Evolutionary conservation across 768 basidiomycete genomes (phyloP).

Genomic region (Vishniacozyma victoriae): DNA sequence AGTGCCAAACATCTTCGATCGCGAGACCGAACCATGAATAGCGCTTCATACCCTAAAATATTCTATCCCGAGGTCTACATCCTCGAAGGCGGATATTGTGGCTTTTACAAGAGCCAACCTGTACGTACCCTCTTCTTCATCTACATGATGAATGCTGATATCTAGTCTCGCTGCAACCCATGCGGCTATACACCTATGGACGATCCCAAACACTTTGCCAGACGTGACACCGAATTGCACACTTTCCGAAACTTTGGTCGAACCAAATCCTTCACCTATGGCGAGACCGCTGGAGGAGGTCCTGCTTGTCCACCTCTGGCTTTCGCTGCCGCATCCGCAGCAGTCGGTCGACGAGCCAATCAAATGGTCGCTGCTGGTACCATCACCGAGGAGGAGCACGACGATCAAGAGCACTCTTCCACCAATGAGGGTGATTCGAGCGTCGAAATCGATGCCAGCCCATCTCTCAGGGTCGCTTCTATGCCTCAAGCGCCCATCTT

Average conservation of each 20-base stretch:
- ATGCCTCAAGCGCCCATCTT: slow-evolving; percentile 32
- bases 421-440: slow-evolving; percentile 61
- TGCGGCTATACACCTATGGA: slow-evolving; percentile 88
- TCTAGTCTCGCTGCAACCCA: slow-evolving; percentile 63
- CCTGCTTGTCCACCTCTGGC: slow-evolving; percentile 37
- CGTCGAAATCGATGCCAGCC: slow-evolving; percentile 69
- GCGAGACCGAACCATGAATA: slow-evolving; percentile 81
- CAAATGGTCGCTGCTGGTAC: slow-evolving; percentile 41
- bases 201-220: slow-evolving; percentile 72
- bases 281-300: slow-evolving; percentile 53
- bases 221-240: slow-evolving; percentile 78
- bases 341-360: slow-evolving; percentile 50
- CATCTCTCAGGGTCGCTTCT: slow-evolving; percentile 59
- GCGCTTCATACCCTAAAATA: slow-evolving; percentile 80
- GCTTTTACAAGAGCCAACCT: slow-evolving; percentile 67
- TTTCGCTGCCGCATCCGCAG: slow-evolving; percentile 39
- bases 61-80: slow-evolving; percentile 96
- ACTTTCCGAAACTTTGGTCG: slow-evolving; percentile 90
- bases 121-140: slow-evolving; percentile 25
- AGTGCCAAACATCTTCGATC: slow-evolving; percentile 92
- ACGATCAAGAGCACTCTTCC: slow-evolving; percentile 53
- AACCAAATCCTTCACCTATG: slow-evolving; percentile 86
- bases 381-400: slow-evolving; percentile 58
- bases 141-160: background rate
- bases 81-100: slow-evolving; percentile 90